Conservation (phyloP, 306 rosid genomes). For the Prunus campanulata region DNA sequence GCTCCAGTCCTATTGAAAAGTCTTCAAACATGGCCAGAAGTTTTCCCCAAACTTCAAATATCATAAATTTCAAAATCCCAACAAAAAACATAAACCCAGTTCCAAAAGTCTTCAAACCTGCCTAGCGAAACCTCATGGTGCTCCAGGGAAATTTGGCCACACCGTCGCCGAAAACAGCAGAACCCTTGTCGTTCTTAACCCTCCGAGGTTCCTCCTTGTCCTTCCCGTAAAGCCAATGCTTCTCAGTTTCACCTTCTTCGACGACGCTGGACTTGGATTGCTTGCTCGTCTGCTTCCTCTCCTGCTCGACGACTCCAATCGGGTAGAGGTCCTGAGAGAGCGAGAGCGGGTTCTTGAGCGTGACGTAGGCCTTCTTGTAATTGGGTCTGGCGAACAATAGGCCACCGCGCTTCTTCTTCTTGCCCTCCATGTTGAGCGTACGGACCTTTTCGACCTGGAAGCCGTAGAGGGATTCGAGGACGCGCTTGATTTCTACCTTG, state of each 20-base stretch:
- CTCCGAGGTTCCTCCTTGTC: slow-evolving; percentile 6
- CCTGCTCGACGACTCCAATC: slow-evolving; percentile 41
- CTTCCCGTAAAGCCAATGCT: slow-evolving; percentile 72
- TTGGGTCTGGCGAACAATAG: slow-evolving; percentile 59
- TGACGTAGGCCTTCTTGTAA: slow-evolving; percentile 87
- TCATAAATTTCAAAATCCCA: slow-evolving; percentile 8
- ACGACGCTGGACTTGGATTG: slow-evolving; percentile 49
- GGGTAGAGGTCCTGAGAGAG: slow-evolving; percentile 47
- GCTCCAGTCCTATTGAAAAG: neutral
- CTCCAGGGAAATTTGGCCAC: slow-evolving; percentile 76
- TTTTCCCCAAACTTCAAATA: neutral
- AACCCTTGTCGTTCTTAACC: slow-evolving; percentile 16
- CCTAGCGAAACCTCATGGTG: slow-evolving; percentile 59
- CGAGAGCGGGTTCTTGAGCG: slow-evolving; percentile 60
- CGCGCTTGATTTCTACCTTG: slow-evolving; percentile 73
- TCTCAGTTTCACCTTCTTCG: slow-evolving; percentile 41
- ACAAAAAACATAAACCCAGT: neutral
- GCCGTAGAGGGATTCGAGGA: slow-evolving; percentile 62
- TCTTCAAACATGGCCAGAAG: neutral
- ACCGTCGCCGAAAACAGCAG: slow-evolving; percentile 22
- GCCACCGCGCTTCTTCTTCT: slow-evolving; percentile 68
- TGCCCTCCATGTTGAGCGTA: slow-evolving; percentile 81
- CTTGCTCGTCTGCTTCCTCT: slow-evolving; percentile 40
- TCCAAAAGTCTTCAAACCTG: slow-evolving; percentile 14
- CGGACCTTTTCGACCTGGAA: slow-evolving; percentile 74